These are phyloP conservation scores for Aspergillus vadensis DNA, from an alignment of 2,329 filamentous ascomycete species.

Conservation along the genomic window DNA sequence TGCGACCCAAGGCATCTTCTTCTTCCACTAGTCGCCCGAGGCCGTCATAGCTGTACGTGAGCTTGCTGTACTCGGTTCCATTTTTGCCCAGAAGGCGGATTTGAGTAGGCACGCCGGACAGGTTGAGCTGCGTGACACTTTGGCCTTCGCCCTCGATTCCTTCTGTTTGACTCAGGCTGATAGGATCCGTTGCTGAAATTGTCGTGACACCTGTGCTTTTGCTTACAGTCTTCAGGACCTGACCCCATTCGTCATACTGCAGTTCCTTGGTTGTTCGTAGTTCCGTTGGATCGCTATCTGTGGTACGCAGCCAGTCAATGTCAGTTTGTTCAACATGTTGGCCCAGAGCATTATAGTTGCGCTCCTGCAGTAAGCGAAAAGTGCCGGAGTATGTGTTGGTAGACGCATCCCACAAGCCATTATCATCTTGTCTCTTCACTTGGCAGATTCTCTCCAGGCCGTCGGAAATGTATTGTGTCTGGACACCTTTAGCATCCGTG, in stretches of 20 bases:
- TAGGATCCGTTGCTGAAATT: neutral
- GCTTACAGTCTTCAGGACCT: too few species aligned
- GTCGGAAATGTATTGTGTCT: neutral
- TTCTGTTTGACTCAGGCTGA: neutral
- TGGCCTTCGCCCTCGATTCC: neutral
- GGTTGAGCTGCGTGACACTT: neutral
- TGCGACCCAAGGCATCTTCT: neutral
- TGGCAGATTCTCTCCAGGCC: neutral
- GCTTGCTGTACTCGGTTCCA: neutral
- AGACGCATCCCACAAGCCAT: neutral
- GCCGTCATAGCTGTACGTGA: neutral
- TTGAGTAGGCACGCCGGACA: neutral
- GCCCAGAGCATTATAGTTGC: neutral
- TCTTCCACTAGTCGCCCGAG: neutral
- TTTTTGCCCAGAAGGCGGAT: too few species aligned
- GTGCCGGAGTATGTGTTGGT: neutral
- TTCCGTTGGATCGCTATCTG: too few species aligned
- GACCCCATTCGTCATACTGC: too few species aligned
- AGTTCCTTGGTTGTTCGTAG: too few species aligned
- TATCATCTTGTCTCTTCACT: neutral
- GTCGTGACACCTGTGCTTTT: neutral
- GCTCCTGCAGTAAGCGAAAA: neutral
- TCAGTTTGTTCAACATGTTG: neutral
- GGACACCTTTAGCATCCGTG: neutral
- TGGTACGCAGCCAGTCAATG: neutral